Evolutionary conservation across 2,329 filamentous ascomycete genomes (phyloP).

Genomic region (Colletotrichum trifolii): DNA sequence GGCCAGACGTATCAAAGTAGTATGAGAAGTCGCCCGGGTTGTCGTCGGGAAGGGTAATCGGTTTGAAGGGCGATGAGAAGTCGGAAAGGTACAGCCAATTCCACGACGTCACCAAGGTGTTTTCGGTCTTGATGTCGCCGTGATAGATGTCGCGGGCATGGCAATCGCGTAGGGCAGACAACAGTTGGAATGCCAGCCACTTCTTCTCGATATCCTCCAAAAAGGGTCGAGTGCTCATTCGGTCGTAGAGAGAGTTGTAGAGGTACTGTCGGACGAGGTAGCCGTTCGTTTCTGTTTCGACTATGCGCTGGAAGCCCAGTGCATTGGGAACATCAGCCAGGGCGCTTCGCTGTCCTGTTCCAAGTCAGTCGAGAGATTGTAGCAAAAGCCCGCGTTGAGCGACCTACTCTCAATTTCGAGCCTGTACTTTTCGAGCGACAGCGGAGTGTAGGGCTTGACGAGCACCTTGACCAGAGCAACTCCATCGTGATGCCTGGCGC

Average conservation of each 20-base stretch:
- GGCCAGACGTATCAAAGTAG: constrained; percentile 93
- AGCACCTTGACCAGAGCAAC: constrained; percentile 94
- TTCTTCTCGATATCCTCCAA: constrained; percentile 98
- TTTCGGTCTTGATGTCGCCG: constrained; percentile 98
- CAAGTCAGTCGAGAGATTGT: constrained; percentile 13
- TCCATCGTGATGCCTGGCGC: constrained; percentile 89
- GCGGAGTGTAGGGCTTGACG: constrained; percentile 87
- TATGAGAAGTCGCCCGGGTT: constrained; percentile 98
- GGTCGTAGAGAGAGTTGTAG: constrained; percentile 96
- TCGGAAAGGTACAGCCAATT: constrained; percentile 99
- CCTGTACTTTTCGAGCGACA: constrained; percentile 84
- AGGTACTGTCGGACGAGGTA: constrained; percentile 95
- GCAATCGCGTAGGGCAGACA: constrained; percentile 92
- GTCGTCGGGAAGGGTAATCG: constrained; percentile 91
- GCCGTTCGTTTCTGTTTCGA: constrained; percentile 91
- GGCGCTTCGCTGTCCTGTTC: constrained; percentile 79
- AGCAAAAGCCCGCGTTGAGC: not conserved
- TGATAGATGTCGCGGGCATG: constrained; percentile 91
- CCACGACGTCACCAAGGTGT: constrained; percentile 97
- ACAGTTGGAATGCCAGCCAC: constrained; percentile 95
- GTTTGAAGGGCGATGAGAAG: constrained; percentile 96
- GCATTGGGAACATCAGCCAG: constrained; percentile 90
- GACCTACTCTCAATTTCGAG: constrained; percentile 76
- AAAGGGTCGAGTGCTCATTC: constrained; percentile 95
- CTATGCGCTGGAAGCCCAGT: constrained; percentile 86